Base-by-base conservation (phyloP, 805 yeast genomes). In the Metschnikowia baotianmanensis region DNA sequence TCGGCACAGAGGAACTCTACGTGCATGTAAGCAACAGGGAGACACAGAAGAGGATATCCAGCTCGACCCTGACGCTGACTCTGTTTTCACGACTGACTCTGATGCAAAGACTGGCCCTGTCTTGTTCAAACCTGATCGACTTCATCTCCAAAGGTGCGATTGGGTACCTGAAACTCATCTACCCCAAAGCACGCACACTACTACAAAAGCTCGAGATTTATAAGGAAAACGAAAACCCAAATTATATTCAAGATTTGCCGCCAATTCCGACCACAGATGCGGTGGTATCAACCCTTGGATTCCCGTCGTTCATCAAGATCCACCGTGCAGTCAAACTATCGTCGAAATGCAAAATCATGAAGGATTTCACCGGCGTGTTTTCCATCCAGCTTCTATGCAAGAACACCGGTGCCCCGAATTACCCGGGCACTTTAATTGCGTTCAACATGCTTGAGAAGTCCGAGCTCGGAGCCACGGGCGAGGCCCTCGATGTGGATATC, bases 121-220 rank as follows among this genome's bases (percentile, higher is more conserved):
- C n/a, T n/a, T n/a, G n/a, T n/a, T n/a, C 34, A 5, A 67, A 72
- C 25, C 71, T 67, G 47, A 59, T 82, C 33, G 67, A 73, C 19
- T 72, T 88, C 38, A 74, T 84, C 5, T 82, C 93, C 0, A 73
- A 71, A 28, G 86, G 91, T 9, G 84, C 81, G n/a, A 71, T 86
- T 33, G 96, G 95, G 0, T 68, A 72, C 37, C 80, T 86, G 28
- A 81, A 83, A 53, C 65, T 86, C 16, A 70, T 74, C 8, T 71
- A 82, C 34, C 95, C 95, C 0, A 74, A 72, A 45, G 84, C 77
- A 34, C 71, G 74, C 50, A 66, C 78, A 2, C 76, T 80, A 10
- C 58, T 88, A 23, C 91, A 84, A 46, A 79, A 80, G 31, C 57
- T 86, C 22, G 69, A 57, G n/a, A 52, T 77, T 1, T 67, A 49